phyloP scores from a whole-genome alignment of 2,329 filamentous ascomycete genomes.

The Venturia pyrina region DNA sequence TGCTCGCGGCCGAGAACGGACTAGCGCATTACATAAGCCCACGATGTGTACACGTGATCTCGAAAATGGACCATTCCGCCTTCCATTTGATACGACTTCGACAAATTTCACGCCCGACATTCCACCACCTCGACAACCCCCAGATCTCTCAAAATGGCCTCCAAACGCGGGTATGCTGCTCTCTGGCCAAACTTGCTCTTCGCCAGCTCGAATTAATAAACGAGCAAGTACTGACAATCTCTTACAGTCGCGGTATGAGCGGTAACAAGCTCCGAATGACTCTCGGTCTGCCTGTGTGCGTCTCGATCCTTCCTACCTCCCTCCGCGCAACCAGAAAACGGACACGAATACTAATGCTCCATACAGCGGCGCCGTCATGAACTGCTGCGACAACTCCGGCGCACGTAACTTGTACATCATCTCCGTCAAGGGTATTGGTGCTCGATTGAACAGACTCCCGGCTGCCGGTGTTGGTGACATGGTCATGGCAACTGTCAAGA shows the following conservation, averaged over 20 bases:
- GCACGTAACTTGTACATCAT: conserved; percentile 99
- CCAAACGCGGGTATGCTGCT: conserved; percentile 28
- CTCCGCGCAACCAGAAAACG: not conserved
- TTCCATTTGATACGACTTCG: not conserved
- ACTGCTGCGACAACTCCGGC: conserved; percentile 99
- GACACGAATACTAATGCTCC: not conserved
- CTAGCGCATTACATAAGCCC: not conserved
- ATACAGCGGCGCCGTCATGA: conserved; percentile 92
- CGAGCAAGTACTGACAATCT: conserved; percentile 19
- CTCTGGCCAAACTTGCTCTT: not conserved
- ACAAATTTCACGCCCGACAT: not conserved
- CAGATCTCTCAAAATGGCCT: conserved; percentile 26
- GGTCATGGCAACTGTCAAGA: conserved; percentile 99
- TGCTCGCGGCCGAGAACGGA: not conserved
- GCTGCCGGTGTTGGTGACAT: conserved; percentile 98
- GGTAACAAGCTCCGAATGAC: conserved; percentile 99
- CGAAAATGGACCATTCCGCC: not conserved
- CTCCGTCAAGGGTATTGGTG: conserved; percentile 97
- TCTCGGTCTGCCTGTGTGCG: conserved; percentile 99
- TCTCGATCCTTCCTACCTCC: conserved; percentile 25
- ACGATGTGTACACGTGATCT: not conserved
- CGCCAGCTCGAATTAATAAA: conserved; percentile 8
- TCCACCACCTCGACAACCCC: not conserved
- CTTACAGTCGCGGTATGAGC: conserved; percentile 62
- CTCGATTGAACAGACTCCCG: conserved; percentile 92